These are phyloP conservation scores for Priceomyces castillae DNA, from an alignment of 805 yeast genomes.

Conservation along the genomic window DNA sequence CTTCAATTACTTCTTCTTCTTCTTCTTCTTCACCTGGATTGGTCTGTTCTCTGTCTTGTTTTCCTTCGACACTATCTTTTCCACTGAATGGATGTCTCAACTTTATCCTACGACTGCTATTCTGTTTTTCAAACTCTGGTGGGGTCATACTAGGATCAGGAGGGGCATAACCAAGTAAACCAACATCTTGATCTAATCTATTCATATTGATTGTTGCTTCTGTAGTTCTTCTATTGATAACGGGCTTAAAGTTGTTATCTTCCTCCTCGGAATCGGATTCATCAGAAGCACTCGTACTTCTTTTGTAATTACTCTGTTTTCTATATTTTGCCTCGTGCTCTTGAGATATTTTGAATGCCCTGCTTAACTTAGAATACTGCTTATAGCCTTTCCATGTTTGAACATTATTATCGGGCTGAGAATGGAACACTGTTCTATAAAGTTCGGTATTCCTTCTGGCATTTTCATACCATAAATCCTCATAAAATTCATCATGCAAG, in stretches of 20 bases:
- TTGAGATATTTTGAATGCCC: conserved; percentile 51
- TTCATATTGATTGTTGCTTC: conserved; percentile 27
- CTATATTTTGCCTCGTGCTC: conserved; percentile 31
- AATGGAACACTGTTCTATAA: conserved; percentile 81
- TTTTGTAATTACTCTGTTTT: conserved; percentile 16
- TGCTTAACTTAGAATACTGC: conserved; percentile 55
- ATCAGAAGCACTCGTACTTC: conserved; percentile 9
- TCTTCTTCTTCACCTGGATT: conserved; percentile 2
- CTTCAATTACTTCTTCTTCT: conserved; percentile 1
- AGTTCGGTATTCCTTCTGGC: conserved; percentile 83
- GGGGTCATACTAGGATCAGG: conserved; percentile 10
- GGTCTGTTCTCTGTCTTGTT: conserved; percentile 1
- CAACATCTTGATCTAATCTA: conserved; percentile 29
- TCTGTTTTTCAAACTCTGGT: conserved; percentile 8
- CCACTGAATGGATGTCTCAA: conserved; percentile 2
- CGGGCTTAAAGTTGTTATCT: conserved; percentile 7
- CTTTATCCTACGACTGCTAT: conserved; percentile 1
- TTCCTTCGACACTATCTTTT: conserved; percentile 5
- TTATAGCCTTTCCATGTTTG: conserved; percentile 87
- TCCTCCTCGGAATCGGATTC: conserved; percentile 15
- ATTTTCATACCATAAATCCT: conserved; percentile 78
- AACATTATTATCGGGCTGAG: conserved; percentile 95
- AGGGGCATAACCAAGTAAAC: conserved; percentile 37
- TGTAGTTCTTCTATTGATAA: conserved; percentile 9
- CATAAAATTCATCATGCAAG: conserved; percentile 71